Percentiles rank a stretch among this genome's conserved stretches.
phyloP scores from a whole-genome alignment of 768 basidiomycete genomes.

The Rhodotorula diobovata region DNA sequence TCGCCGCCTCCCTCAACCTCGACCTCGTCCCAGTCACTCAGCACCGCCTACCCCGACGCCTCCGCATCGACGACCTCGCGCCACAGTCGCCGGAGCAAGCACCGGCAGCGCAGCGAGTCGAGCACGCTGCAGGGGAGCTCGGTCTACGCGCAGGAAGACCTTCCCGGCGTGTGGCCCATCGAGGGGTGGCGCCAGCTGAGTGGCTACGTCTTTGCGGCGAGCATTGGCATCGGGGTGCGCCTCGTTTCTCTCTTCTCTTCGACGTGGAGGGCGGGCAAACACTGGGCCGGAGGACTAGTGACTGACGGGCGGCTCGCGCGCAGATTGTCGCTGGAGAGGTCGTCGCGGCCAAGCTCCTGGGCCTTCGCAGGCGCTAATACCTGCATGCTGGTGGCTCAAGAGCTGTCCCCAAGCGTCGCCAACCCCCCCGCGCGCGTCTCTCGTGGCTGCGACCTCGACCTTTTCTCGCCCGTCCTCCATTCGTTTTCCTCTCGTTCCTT shows the following conservation, averaged over 20 bases:
- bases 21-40: not conserved
- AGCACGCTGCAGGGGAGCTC: not conserved
- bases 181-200: conserved; percentile 21
- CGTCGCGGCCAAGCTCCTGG: conserved; percentile 19
- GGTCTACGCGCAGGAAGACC: not conserved
- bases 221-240: conserved; percentile 35
- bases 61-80: not conserved
- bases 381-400: no score
- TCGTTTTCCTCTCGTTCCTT: no score
- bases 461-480: no score
- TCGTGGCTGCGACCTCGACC: no score
- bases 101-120: not conserved
- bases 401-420: not conserved
- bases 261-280: not conserved
- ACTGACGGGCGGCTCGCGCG: no score
- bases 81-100: not conserved
- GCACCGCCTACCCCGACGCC: not conserved
- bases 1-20: not conserved
- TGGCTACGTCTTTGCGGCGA: conserved; percentile 29
- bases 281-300: no score
- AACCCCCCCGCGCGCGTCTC: no score
- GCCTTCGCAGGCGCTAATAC: not conserved
- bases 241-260: not conserved
- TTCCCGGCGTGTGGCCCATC: conserved; percentile 4
- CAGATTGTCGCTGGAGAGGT: conserved; percentile 39